phyloP scores from a whole-genome alignment of 345 rosid genomes.

The Laguncularia racemosa region DNA sequence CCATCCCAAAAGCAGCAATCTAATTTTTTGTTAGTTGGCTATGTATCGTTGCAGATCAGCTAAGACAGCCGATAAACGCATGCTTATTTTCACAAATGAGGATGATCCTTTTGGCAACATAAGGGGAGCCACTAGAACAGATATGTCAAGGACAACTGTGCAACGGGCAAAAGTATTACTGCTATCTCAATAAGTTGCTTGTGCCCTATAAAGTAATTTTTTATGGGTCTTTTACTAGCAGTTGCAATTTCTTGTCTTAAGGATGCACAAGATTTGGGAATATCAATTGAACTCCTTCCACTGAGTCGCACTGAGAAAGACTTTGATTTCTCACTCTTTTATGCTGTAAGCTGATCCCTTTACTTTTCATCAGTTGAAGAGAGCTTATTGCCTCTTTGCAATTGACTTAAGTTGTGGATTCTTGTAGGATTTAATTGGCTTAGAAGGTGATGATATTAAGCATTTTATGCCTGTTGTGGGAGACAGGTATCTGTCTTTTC shows the following conservation, averaged over 20 bases:
- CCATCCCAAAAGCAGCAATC: background rate
- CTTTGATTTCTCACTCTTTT: constrained; percentile 58
- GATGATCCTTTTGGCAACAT: constrained; percentile 89
- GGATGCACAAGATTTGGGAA: constrained; percentile 98
- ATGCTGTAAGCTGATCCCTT: constrained; percentile 41
- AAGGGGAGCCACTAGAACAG: constrained; percentile 62
- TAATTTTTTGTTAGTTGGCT: constrained; percentile 11
- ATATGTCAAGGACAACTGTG: constrained; percentile 84
- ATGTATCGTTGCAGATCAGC: constrained; percentile 50
- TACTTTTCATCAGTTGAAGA: constrained; percentile 5
- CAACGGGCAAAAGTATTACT: constrained; percentile 83
- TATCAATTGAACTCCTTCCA: constrained; percentile 88
- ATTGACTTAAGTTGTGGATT: background rate
- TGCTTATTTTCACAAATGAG: constrained; percentile 82
- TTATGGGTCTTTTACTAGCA: background rate
- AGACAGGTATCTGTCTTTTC: constrained; percentile 40
- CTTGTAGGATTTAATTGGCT: constrained; percentile 67
- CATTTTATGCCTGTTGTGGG: constrained; percentile 57
- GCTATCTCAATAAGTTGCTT: constrained; percentile 6
- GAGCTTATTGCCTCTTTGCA: constrained; percentile 4
- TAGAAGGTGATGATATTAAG: constrained; percentile 52
- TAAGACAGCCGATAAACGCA: constrained; percentile 77
- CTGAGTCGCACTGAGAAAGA: constrained; percentile 53
- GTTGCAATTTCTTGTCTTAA: constrained; percentile 17
- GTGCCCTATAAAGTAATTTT: constrained; percentile 5